Base-by-base conservation (phyloP, 2,329 filamentous ascomycete genomes). In the Coniochaeta ligniaria region DNA sequence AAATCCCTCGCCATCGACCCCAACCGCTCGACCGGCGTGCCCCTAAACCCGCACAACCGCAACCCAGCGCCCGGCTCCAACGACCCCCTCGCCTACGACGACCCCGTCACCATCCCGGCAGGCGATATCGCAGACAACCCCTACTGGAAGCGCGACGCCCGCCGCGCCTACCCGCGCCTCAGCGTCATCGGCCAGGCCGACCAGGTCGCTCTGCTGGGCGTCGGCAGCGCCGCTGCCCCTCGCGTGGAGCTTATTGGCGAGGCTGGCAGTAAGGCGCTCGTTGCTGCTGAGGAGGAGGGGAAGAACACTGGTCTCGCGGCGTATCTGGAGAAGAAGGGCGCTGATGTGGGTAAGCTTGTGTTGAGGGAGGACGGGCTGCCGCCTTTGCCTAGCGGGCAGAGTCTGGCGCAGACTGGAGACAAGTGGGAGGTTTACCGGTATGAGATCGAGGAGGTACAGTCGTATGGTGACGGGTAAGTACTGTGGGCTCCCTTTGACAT, bases 61-160 rank as follows among this genome's bases (percentile, higher is more conserved):
- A 89, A 91, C 77, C 95, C 95, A 62, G 78, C 93, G 57, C 95
- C 90, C 11, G 92, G 90, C 66, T 81, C 79, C 66, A 79, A 85
- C 69, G 87, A 91, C 69, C 90, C 91, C 38, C 77, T 83, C 61
- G 75, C 75, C 62, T 95, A 94, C 79, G 85, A 90, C 73, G 92
- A 96, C 73, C 90, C 91, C 24, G 89, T 94, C 62, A 96, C 91
- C 16, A 62, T 89, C 0, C 92, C 92, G n/a, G 90, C 92, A 2
- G 91, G 83, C 66, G 92, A 96, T 73, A 87, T 96, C 69, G 92
- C 92, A 69, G 91, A 94, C 75, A 96, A 96, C 78, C 86, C 92
- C 41, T 96, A 97, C 80, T 99, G 92, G 92, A 96, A 96, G 83
- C 92, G 95, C 70, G 95, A 99, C 72, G 75, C 80, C 63, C 90